Conservation (phyloP, 2,329 filamentous ascomycete genomes). For the Colletotrichum brevisporum region DNA sequence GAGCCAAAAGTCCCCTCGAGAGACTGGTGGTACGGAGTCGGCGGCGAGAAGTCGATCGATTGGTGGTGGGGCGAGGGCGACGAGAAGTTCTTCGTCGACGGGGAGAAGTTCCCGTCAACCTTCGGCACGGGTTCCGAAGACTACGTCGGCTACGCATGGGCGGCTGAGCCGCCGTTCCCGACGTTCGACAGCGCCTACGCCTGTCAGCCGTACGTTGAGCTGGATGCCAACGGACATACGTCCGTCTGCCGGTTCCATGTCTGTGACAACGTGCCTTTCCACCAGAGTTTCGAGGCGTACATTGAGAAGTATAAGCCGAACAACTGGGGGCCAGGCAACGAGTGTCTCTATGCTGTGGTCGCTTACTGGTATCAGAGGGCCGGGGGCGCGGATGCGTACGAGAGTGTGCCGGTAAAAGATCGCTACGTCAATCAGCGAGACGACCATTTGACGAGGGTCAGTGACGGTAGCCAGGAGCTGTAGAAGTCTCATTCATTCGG, state of each 20-base stretch:
- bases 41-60: constrained; percentile 33
- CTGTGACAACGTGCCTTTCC: constrained; percentile 34
- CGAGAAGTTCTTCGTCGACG: constrained; percentile 39
- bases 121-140: constrained; percentile 37
- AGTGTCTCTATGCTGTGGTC: constrained; percentile 29
- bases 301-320: constrained; percentile 39
- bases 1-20: constrained; percentile 25
- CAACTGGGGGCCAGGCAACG: constrained; percentile 27
- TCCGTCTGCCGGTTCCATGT: constrained; percentile 37
- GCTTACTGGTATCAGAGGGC: constrained; percentile 37
- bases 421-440: constrained; percentile 13
- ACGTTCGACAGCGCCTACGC: constrained; percentile 35
- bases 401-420: constrained; percentile 14
- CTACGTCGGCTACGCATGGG: constrained; percentile 37
- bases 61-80: constrained; percentile 39
- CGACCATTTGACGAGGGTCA: no score
- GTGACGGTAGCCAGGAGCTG: neutral
- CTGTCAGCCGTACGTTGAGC: constrained; percentile 30
- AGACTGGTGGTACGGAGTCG: constrained; percentile 38
- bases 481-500: neutral
- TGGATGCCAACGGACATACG: constrained; percentile 37
- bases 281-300: constrained; percentile 34
- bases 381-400: constrained; percentile 19
- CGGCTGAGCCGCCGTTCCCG: constrained; percentile 35
- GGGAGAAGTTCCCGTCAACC: constrained; percentile 34